Evolutionary conservation across 805 yeast genomes (phyloP).

Genomic region (Barnettozyma sucrosica): DNA sequence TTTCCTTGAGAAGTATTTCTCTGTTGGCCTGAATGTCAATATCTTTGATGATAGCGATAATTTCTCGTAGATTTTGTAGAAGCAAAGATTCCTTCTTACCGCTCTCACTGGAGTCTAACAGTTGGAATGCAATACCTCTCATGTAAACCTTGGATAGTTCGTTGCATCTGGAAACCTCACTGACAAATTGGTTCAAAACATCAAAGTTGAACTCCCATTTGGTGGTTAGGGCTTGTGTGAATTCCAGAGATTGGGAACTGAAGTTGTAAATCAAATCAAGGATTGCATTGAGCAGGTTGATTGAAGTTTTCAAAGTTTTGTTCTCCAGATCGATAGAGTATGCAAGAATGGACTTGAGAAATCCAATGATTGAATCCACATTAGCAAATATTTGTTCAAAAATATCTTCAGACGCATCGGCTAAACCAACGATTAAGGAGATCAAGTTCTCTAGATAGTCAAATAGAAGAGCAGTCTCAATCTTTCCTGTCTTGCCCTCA

Average conservation of each 20-base stretch:
- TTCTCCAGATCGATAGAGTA: slow-evolving; percentile 27
- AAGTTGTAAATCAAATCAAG: slow-evolving; percentile 56
- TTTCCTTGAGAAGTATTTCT: slow-evolving; percentile 19
- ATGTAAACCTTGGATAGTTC: slow-evolving; percentile 30
- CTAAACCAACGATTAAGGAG: slow-evolving; percentile 61
- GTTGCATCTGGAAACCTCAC: slow-evolving; percentile 18
- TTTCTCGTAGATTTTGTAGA: slow-evolving; percentile 21
- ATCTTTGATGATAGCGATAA: slow-evolving; percentile 24
- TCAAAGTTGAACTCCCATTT: slow-evolving; percentile 19
- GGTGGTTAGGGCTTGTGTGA: slow-evolving; percentile 29
- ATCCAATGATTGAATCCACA: slow-evolving; percentile 22
- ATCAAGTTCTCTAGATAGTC: slow-evolving; percentile 71
- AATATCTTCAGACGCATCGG: slow-evolving; percentile 61
- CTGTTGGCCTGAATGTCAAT: slow-evolving; percentile 32
- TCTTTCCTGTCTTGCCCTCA: slow-evolving; percentile 27
- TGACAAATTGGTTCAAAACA: slow-evolving; percentile 11
- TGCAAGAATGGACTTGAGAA: slow-evolving; percentile 25
- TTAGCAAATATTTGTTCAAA: slow-evolving; percentile 33
- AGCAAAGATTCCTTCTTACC: slow-evolving; percentile 18
- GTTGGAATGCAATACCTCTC: slow-evolving; percentile 35
- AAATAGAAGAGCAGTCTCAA: slow-evolving; percentile 44
- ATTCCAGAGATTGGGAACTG: slow-evolving; percentile 51
- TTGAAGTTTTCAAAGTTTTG: slow-evolving; percentile 29
- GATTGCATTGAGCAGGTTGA: slow-evolving; percentile 43
- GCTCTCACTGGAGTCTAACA: slow-evolving; percentile 26